Evolutionary conservation across 2,329 filamentous ascomycete genomes (phyloP), one percentile per base, ranked within the genome.

Genomic region (Diplocarpon mali): DNA sequence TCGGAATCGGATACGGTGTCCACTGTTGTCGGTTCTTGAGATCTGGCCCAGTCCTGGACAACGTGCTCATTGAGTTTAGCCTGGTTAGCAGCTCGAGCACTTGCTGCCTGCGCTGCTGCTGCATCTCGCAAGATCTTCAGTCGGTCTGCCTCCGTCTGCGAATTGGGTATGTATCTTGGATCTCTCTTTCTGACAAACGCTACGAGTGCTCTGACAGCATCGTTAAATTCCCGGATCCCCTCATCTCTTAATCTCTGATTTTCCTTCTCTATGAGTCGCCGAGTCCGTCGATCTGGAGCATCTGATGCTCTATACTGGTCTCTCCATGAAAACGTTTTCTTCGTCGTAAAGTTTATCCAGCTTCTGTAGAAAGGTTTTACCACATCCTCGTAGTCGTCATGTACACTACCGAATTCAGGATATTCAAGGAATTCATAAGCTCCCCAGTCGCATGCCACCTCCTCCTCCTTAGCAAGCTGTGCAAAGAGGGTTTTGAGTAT

Each of bases 251-350:
- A 65, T 52, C 83, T 84, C 55, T 80, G 85, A 63, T 98, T 98
- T 62, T 95, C 90, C 64, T 95, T 95, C 61, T 96, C 92, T 80
- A 96, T 94, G 32, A 86, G 59, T 28, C 92, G 77, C 41, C 90
- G 79, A 13, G 86, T 72, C 31, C 83, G 77, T 40, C 92, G 79
- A 64, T 98, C 90, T 1, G 88, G 87, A 1, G 88, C 90, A 56
- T 95, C 88, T 0, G 83, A 82, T 15, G 88, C 72, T 40, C 83
- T 75, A 65, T 93, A 92, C 49, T 78, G 74, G 61, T 98, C 89
- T 61, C 82, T 85, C 90, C 92, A 98, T 1, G 83, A 72, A 61
- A 94, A 98, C 0, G 76, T 78, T 62, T 96, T 96, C 35, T 69
- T 75, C 0, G 92, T 96, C 1, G 80, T 73, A 63, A 96, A 98